Evolutionary conservation across 2,329 filamentous ascomycete genomes (phyloP).

Genomic region (Mariannaea sp.): DNA sequence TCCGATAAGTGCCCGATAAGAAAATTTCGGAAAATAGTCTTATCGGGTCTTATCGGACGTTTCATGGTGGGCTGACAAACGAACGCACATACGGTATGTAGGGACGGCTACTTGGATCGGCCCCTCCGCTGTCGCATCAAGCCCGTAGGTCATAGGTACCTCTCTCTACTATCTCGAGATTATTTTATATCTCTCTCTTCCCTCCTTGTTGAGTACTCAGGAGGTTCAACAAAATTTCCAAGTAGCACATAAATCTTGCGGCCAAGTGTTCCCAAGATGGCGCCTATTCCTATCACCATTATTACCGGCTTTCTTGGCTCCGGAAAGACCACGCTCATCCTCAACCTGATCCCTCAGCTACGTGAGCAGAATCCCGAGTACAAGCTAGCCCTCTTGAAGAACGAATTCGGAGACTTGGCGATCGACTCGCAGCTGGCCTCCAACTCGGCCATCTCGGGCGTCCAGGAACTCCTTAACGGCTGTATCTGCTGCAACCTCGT

Average conservation of each 20-base stretch:
- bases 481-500: constrained; percentile 99
- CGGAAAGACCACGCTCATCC: constrained; percentile 93
- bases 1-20: constrained; percentile 29
- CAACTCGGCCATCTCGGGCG: constrained; percentile 81
- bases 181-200: too few species aligned
- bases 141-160: too few species aligned
- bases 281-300: constrained; percentile 87
- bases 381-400: constrained; percentile 92
- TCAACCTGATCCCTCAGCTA: constrained; percentile 92
- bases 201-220: too few species aligned
- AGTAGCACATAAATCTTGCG: background rate
- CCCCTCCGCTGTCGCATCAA: too few species aligned
- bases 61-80: constrained; percentile 29
- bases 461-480: constrained; percentile 91
- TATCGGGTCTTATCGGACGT: constrained; percentile 32
- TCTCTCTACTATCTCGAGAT: constrained; percentile 16
- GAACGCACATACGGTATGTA: background rate
- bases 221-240: too few species aligned
- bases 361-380: constrained; percentile 72
- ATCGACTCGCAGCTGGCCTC: constrained; percentile 91
- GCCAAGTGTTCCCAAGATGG: constrained; percentile 48
- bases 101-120: background rate
- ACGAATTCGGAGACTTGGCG: constrained; percentile 95
- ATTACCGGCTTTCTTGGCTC: constrained; percentile 95
- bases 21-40: constrained; percentile 7